Conservation (phyloP, 371 early-diverging fungal genomes). For the Mucor circinelloides region DNA sequence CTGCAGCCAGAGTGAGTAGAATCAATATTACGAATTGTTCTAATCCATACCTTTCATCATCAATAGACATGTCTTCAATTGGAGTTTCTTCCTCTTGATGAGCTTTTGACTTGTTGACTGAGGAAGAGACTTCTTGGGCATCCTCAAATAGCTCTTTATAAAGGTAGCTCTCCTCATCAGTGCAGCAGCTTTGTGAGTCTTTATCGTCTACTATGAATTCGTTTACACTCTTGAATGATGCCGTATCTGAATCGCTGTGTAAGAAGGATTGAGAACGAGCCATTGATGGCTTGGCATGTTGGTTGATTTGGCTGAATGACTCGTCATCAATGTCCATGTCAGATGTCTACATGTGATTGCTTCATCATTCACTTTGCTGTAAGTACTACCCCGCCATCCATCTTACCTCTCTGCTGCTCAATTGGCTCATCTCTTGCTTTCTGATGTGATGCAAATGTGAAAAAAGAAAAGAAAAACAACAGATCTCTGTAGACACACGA, state of each 20-base stretch:
- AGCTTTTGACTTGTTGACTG: not conserved
- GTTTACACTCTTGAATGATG: not conserved
- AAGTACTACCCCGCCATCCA: not conserved
- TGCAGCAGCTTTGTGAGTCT: not conserved
- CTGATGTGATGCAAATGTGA: not conserved
- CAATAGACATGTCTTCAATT: not conserved
- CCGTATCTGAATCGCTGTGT: not conserved
- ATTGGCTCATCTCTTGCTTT: not conserved
- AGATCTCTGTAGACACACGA: not conserved
- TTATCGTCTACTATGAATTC: not conserved
- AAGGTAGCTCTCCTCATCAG: not conserved
- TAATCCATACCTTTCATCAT: not conserved
- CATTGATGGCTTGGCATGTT: not conserved
- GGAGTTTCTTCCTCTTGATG: not conserved
- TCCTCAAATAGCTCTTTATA: not conserved
- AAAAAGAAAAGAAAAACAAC: not conserved
- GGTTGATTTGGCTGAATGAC: not conserved
- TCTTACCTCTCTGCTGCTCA: not conserved
- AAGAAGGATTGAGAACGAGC: not conserved
- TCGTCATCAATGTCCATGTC: not conserved
- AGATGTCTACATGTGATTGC: not conserved
- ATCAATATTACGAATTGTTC: not conserved
- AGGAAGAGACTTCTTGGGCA: not conserved
- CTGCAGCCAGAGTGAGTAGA: not conserved
- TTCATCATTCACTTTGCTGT: not conserved